Conservation (phyloP, 2,329 filamentous ascomycete species). For the Didymella pomorum region DNA sequence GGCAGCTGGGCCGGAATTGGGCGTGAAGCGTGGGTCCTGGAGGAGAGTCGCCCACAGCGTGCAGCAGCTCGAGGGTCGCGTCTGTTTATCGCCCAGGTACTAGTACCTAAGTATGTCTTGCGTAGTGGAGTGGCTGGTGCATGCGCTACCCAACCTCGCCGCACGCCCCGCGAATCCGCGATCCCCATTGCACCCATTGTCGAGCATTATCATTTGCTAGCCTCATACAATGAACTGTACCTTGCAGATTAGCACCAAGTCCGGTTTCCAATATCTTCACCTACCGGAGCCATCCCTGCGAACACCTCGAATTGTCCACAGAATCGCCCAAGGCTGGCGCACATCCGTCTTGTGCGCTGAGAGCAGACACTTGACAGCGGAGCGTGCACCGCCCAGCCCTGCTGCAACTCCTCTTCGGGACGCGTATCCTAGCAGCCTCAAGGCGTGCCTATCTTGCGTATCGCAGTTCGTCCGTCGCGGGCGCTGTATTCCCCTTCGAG, state of each 20-base stretch:
- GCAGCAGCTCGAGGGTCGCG: constrained; percentile 4
- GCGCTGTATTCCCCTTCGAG: background rate
- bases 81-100: constrained; percentile 5
- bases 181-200: background rate
- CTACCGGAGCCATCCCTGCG: constrained; percentile 3
- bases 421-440: background rate
- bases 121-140: constrained; percentile 12
- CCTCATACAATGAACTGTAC: constrained; percentile 1
- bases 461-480: background rate
- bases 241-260: constrained; percentile 12
- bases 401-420: background rate
- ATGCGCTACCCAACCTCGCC: constrained; percentile 19
- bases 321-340: background rate
- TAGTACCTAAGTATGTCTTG: constrained; percentile 4
- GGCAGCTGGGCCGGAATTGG: constrained; percentile 14
- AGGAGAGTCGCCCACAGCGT: background rate
- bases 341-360: background rate
- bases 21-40: background rate
- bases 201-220: background rate
- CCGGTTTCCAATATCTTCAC: constrained; percentile 5
- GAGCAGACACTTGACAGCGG: background rate
- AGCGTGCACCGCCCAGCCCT: no score
- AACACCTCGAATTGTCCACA: background rate
- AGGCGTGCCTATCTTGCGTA: background rate
- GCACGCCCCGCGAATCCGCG: constrained; percentile 15